phyloP scores from a whole-genome alignment of 2,329 filamentous ascomycete species.

The Epichloe sylvatica region DNA sequence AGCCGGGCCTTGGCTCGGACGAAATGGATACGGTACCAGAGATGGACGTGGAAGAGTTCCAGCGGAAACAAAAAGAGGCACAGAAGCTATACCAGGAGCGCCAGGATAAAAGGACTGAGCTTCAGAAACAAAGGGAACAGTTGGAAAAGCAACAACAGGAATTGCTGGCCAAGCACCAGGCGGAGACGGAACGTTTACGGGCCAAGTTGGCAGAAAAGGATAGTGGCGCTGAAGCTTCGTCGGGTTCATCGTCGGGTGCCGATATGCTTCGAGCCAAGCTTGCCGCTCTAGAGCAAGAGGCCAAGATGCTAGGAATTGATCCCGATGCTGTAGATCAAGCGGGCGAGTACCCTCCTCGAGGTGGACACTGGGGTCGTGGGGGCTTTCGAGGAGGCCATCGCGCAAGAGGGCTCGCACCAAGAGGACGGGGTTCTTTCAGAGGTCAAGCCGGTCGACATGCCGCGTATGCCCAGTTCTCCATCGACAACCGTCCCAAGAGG shows the following conservation, averaged over 20 bases:
- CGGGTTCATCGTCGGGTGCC: conserved; percentile 35
- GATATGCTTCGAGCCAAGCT: conserved; percentile 57
- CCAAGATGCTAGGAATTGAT: conserved; percentile 54
- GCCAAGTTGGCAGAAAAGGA: conserved; percentile 31
- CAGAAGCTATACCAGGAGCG: conserved; percentile 57
- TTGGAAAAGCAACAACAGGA: conserved; percentile 51
- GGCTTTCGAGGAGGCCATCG: conserved; percentile 21
- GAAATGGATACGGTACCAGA: conserved; percentile 29
- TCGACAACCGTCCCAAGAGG: conserved; percentile 63
- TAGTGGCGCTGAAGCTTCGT: conserved; percentile 14
- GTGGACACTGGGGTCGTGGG: conserved; percentile 25
- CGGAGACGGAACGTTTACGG: conserved; percentile 51
- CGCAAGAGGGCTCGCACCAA: conserved; percentile 20
- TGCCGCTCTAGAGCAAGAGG: conserved; percentile 60
- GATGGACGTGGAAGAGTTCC: conserved; percentile 57
- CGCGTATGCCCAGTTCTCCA: conserved; percentile 47
- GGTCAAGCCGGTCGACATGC: conserved; percentile 35
- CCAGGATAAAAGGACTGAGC: conserved; percentile 44
- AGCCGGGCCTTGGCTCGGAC: conserved; percentile 9
- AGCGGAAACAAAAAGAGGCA: conserved; percentile 54
- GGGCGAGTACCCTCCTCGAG: conserved; percentile 17
- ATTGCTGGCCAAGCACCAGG: conserved; percentile 47
- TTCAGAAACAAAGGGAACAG: conserved; percentile 47
- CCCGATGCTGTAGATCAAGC: conserved; percentile 36
- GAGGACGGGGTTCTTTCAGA: conserved; percentile 26